phyloP scores from a whole-genome alignment of 495 filamentous ascomycete genomes.

The Trichoderma asperelloides region DNA sequence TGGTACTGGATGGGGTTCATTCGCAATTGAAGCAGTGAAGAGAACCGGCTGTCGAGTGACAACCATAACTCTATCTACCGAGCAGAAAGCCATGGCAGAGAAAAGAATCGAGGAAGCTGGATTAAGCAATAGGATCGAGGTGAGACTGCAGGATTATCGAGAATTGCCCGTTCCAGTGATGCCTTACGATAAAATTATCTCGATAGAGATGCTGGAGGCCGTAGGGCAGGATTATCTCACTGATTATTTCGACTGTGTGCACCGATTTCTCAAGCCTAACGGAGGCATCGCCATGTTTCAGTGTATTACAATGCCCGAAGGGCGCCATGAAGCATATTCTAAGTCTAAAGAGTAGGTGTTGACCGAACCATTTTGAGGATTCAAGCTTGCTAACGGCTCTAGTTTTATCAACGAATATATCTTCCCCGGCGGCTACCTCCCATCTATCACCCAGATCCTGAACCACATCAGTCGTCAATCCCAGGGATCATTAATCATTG shows the following conservation, averaged over 20 bases:
- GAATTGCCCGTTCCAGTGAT: conserved; percentile 39
- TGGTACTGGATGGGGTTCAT: conserved; percentile 61
- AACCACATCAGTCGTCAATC: conserved; percentile 49
- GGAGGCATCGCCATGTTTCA: conserved; percentile 63
- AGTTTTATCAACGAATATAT: conserved; percentile 66
- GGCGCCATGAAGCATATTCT: conserved; percentile 36
- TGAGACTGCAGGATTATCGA: conserved; percentile 55
- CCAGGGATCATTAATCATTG: conserved; percentile 49
- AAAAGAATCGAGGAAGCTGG: conserved; percentile 45
- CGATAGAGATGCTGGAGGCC: conserved; percentile 70
- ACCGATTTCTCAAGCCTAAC: conserved; percentile 50
- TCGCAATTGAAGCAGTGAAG: conserved; percentile 53
- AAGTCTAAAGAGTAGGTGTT: conserved; percentile 34
- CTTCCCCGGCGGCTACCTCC: conserved; percentile 65
- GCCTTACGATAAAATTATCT: conserved; percentile 60
- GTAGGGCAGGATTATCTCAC: conserved; percentile 56
- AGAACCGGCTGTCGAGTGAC: conserved; percentile 55
- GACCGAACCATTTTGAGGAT: conserved; percentile 9
- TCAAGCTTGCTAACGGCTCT: conserved; percentile 9
- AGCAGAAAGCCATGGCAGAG: conserved; percentile 55
- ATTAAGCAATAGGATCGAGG: conserved; percentile 41
- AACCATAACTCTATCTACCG: conserved; percentile 49
- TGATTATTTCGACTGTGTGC: conserved; percentile 51
- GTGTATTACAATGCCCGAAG: conserved; percentile 68
- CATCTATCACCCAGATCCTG: conserved; percentile 54